Conservation (phyloP, 164 flowering plant species). For the Buxus sempervirens region DNA sequence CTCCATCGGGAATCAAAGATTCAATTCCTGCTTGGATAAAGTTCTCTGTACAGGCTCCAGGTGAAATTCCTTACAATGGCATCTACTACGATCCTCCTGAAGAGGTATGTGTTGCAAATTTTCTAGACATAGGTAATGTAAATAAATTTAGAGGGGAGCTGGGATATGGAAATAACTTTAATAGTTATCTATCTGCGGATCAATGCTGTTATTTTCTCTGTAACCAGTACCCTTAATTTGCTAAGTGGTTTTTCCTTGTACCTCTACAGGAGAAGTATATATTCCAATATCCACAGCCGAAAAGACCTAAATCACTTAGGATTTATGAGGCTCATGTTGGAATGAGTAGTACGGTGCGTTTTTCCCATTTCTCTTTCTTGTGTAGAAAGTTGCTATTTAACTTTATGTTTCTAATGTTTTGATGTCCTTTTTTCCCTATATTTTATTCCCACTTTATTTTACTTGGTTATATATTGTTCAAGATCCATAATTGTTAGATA, state of each 20-base stretch:
- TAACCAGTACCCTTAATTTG: not conserved
- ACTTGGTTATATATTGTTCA: not conserved
- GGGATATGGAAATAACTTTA: not conserved
- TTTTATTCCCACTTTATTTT: not conserved
- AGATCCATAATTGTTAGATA: not conserved
- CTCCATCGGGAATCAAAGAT: conserved; percentile 92
- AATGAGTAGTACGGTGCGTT: conserved; percentile 90
- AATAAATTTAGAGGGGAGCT: not conserved
- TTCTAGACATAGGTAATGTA: not conserved
- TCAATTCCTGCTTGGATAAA: conserved; percentile 99
- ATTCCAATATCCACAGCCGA: conserved; percentile 84
- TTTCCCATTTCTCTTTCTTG: conserved; percentile 11
- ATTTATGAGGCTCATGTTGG: conserved; percentile 98
- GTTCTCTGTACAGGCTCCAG: conserved; percentile 95
- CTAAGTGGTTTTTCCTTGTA: conserved; percentile 5
- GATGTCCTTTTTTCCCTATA: too few species aligned
- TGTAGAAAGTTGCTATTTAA: not conserved
- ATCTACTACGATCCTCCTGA: conserved; percentile 95
- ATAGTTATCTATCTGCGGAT: not conserved
- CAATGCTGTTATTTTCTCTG: conserved; percentile 1
- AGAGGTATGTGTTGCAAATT: conserved; percentile 50
- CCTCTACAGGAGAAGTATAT: conserved; percentile 71
- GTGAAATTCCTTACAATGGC: conserved; percentile 93
- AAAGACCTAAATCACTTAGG: conserved; percentile 82
- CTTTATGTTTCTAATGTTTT: too few species aligned